Conservation (phyloP, 1,139 yeast genomes). For the Candida labiduridarum region DNA sequence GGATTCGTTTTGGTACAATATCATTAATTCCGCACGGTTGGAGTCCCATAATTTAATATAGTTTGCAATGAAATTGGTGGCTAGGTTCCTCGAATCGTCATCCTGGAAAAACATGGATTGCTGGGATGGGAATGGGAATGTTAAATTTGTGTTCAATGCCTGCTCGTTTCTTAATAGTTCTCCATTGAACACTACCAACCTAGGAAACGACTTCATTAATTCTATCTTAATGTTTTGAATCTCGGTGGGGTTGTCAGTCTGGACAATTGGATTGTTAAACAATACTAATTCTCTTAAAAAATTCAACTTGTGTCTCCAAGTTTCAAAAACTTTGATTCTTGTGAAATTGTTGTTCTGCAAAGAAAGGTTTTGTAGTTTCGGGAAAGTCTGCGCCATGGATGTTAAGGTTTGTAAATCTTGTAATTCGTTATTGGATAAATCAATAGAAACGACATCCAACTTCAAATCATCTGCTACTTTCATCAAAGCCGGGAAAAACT, state of each 20-base stretch:
- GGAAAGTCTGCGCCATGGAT: slow-evolving; percentile 73
- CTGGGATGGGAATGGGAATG: slow-evolving; percentile 55
- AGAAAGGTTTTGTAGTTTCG: slow-evolving; percentile 74
- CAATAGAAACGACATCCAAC: slow-evolving; percentile 68
- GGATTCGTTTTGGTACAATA: slow-evolving; percentile 79
- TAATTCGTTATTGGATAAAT: slow-evolving; percentile 70
- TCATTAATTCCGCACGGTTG: slow-evolving; percentile 68
- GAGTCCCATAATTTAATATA: slow-evolving; percentile 82
- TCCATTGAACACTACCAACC: slow-evolving; percentile 78
- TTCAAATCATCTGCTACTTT: slow-evolving; percentile 67
- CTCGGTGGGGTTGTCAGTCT: slow-evolving; percentile 28
- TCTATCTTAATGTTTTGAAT: slow-evolving; percentile 59
- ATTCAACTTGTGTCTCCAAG: slow-evolving; percentile 78
- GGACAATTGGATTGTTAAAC: slow-evolving; percentile 73
- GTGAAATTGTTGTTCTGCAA: slow-evolving; percentile 73
- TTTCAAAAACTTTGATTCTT: slow-evolving; percentile 61
- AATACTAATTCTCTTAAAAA: slow-evolving; percentile 74
- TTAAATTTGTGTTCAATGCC: slow-evolving; percentile 52
- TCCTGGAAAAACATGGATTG: slow-evolving; percentile 74
- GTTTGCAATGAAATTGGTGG: slow-evolving; percentile 75
- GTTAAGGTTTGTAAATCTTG: slow-evolving; percentile 63
- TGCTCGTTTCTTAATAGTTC: slow-evolving; percentile 73
- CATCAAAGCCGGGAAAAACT: slow-evolving; percentile 91
- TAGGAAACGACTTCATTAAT: slow-evolving; percentile 72
- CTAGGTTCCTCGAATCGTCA: slow-evolving; percentile 66